Evolutionary conservation across 805 yeast genomes (phyloP).

Genomic region (Ogataea trehaloabstinens): DNA sequence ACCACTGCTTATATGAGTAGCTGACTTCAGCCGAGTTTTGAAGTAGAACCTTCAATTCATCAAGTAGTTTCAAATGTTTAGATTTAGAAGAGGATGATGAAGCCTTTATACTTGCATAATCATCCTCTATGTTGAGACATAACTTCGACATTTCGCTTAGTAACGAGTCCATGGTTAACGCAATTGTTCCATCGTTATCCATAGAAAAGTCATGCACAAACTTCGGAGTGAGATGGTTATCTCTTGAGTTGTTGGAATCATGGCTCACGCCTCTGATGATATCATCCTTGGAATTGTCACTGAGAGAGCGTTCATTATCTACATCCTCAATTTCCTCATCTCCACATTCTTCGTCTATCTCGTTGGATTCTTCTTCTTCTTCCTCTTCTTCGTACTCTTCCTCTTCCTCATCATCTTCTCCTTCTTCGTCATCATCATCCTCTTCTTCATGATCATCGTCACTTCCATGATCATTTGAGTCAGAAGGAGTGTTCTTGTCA

Average conservation of each 20-base stretch:
- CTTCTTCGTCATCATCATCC: conserved; percentile 6
- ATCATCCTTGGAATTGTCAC: conserved; percentile 22
- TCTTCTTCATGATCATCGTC: conserved; percentile 1
- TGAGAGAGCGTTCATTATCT: conserved; percentile 19
- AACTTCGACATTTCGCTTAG: conserved; percentile 15
- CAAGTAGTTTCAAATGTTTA: conserved; percentile 29
- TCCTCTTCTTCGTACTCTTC: conserved; percentile 20
- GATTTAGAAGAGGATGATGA: conserved; percentile 24
- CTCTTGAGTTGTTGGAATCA: conserved; percentile 15
- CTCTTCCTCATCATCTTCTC: conserved; percentile 6
- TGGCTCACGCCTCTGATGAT: conserved; percentile 11
- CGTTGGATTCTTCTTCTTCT: conserved; percentile 9
- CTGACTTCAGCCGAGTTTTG: conserved; percentile 16
- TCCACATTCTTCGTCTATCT: conserved; percentile 15
- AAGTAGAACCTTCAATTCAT: conserved; percentile 24
- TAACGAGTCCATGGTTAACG: conserved; percentile 11
- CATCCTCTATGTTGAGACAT: conserved; percentile 19
- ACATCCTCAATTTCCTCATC: conserved; percentile 19
- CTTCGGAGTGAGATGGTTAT: conserved; percentile 10
- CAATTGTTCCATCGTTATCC: conserved; percentile 21
- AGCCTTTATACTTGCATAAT: conserved; percentile 20
- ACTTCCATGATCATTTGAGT: conserved; percentile 1
- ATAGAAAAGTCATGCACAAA: conserved; percentile 18
- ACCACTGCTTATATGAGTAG: conserved; percentile 33
- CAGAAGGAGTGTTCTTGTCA: conserved; percentile 7